phyloP scores from a whole-genome alignment of 768 basidiomycete species.

The Rhodotorula taiwanensis region DNA sequence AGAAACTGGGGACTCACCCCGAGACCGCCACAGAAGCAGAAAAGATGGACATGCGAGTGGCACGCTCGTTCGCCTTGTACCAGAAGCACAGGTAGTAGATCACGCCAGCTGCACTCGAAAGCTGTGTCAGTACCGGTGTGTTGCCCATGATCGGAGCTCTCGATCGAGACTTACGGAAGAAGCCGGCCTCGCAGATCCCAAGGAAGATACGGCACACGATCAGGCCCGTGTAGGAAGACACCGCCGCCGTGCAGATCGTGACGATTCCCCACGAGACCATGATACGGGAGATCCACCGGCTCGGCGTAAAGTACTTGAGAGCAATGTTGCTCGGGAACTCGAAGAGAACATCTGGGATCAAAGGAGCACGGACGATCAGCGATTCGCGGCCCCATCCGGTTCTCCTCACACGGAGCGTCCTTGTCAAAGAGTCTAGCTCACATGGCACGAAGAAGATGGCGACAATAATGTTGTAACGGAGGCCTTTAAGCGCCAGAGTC shows the following conservation, averaged over 20 bases:
- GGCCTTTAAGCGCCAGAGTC: slow-evolving; percentile 3
- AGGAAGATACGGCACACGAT: slow-evolving; percentile 13
- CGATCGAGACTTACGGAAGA: neutral
- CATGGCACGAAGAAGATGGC: slow-evolving; percentile 17
- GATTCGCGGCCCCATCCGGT: too few species aligned
- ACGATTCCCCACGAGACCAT: slow-evolving; percentile 28
- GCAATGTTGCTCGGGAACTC: slow-evolving; percentile 19
- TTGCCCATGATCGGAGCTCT: neutral
- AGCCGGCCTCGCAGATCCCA: slow-evolving; percentile 11
- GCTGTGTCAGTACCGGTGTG: neutral
- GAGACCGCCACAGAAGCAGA: slow-evolving; percentile 10
- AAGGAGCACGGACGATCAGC: too few species aligned
- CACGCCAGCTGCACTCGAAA: neutral
- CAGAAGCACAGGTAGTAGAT: slow-evolving; percentile 25
- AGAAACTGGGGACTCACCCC: neutral
- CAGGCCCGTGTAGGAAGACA: slow-evolving; percentile 9
- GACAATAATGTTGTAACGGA: slow-evolving; percentile 14
- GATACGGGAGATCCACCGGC: slow-evolving; percentile 15
- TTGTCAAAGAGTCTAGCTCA: neutral
- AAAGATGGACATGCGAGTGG: slow-evolving; percentile 22
- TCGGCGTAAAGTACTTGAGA: slow-evolving; percentile 28
- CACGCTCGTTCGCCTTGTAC: slow-evolving; percentile 23
- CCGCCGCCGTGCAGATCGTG: slow-evolving; percentile 22
- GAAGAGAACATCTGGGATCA: slow-evolving; percentile 1
- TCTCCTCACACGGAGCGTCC: too few species aligned